Conservation (phyloP, 148 eudicot genomes). For the Tetragonia tetragonoides region DNA sequence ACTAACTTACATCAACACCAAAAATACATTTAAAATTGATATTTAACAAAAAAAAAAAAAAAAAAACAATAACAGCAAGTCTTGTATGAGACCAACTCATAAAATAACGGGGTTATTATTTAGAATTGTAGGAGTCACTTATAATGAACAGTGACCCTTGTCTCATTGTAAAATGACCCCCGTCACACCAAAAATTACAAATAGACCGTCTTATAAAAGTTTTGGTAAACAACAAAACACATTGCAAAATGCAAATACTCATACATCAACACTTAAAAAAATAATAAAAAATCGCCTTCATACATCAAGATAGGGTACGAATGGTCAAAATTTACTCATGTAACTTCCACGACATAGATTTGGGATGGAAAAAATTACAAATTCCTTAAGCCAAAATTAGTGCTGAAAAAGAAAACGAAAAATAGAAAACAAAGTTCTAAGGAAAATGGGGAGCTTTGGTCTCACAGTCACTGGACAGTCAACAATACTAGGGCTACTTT, state of each 20-base stretch:
- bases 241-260: too few relatives aligned
- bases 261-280: neutral
- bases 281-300: neutral
- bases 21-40: too few relatives aligned
- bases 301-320: conserved; percentile 8
- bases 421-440: neutral
- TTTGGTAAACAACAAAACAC: neutral
- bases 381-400: neutral
- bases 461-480: conserved; percentile 14
- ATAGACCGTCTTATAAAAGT: too few relatives aligned
- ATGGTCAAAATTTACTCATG: conserved; percentile 7
- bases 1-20: too few relatives aligned
- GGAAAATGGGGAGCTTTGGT: conserved; percentile 25
- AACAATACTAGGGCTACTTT: neutral
- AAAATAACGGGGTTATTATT: too few relatives aligned
- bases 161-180: too few relatives aligned
- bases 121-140: too few relatives aligned
- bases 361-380: neutral
- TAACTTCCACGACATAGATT: neutral
- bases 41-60: too few relatives aligned
- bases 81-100: too few relatives aligned
- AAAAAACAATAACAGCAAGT: neutral
- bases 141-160: too few relatives aligned
- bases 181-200: too few relatives aligned
- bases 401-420: neutral